Conservation (phyloP, 2,329 filamentous ascomycete species). For the Verticillium tricorpus region DNA sequence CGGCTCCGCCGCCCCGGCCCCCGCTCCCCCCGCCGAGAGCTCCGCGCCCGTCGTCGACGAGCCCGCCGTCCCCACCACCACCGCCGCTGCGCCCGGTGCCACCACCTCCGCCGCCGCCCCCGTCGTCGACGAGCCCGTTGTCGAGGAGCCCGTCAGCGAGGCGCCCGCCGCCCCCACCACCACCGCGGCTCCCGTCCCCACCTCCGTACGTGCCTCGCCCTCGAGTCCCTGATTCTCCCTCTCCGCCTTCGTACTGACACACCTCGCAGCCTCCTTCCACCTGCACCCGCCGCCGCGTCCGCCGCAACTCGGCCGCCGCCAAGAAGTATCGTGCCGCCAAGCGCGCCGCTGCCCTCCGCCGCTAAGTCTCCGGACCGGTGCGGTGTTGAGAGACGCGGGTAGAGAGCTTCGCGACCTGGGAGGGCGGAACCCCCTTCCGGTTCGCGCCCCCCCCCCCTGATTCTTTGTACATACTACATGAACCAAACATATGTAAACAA, state of each 20-base stretch:
- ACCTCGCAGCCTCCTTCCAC: neutral
- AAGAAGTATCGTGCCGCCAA: constrained; percentile 2
- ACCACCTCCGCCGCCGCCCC: constrained; percentile 5
- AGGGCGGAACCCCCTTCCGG: too few species aligned
- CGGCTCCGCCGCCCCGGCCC: constrained; percentile 2
- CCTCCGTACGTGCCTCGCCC: neutral
- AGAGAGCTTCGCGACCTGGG: neutral
- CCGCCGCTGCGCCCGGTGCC: constrained; percentile 8
- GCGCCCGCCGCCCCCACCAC: constrained; percentile 4
- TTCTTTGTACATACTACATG: neutral
- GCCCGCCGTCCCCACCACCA: constrained; percentile 8
- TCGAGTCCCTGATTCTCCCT: neutral
- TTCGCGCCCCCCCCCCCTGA: neutral
- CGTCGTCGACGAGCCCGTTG: constrained; percentile 2
- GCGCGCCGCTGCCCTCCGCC: neutral
- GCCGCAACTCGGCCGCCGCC: constrained; percentile 2
- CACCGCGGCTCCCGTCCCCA: neutral
- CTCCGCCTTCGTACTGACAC: neutral
- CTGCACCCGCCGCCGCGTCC: constrained; percentile 4
- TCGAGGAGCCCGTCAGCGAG: neutral
- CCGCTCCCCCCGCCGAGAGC: constrained; percentile 2
- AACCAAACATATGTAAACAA: neutral
- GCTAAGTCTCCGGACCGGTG: neutral
- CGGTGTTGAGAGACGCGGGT: neutral
- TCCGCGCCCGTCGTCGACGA: neutral